Evolutionary conservation across 305 asterid genomes (phyloP).

Genomic region (Fraxinus paxiana): DNA sequence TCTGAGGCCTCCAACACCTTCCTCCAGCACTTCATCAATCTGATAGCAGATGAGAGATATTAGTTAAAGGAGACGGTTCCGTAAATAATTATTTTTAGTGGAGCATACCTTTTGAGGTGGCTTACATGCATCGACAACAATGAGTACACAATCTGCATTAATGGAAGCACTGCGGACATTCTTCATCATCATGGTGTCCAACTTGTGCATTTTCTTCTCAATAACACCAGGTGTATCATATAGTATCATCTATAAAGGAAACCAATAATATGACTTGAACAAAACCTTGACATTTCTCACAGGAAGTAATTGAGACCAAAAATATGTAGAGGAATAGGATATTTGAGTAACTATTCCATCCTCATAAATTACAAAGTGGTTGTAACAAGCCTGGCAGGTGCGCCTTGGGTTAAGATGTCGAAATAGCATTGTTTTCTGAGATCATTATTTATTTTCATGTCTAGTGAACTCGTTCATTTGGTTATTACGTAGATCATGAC

Average conservation of each 20-base stretch:
- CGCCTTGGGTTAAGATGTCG: neutral
- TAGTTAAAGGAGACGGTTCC: conserved; percentile 17
- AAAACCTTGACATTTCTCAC: neutral
- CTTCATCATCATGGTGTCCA: conserved; percentile 97
- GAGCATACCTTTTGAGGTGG: conserved; percentile 67
- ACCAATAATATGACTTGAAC: neutral
- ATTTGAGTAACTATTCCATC: neutral
- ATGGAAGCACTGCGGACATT: conserved; percentile 87
- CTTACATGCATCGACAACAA: conserved; percentile 88
- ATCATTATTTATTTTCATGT: neutral
- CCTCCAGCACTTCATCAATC: conserved; percentile 83
- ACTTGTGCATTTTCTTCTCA: conserved; percentile 92
- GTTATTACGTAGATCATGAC: neutral
- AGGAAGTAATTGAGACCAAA: neutral
- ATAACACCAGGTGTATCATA: conserved; percentile 97
- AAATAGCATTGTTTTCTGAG: neutral
- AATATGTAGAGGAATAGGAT: neutral
- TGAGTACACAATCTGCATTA: conserved; percentile 83
- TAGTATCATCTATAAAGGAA: conserved; percentile 73
- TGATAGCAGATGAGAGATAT: conserved; percentile 23
- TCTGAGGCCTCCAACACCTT: conserved; percentile 60
- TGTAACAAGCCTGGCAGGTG: neutral
- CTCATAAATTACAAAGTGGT: neutral
- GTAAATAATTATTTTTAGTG: neutral
- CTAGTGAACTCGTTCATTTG: neutral